Evolutionary conservation across 1,284 basidiomycete genomes (phyloP).

Genomic region (Ustanciosporium gigantosporum): DNA sequence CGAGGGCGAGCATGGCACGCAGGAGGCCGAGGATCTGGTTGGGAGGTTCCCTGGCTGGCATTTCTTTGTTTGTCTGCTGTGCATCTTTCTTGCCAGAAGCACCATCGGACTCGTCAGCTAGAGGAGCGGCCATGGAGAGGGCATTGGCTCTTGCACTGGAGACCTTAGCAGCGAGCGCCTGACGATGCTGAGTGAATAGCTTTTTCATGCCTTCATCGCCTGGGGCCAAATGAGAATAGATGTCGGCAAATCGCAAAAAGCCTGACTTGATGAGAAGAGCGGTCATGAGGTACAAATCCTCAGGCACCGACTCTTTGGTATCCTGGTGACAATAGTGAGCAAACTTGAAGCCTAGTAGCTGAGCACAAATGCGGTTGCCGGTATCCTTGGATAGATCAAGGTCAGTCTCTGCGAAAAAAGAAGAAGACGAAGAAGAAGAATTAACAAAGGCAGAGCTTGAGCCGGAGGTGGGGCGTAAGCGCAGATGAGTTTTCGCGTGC

Average conservation of each 20-base stretch:
- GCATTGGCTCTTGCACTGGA: conserved; percentile 75
- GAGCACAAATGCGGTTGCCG: conserved; percentile 70
- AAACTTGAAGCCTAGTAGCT: conserved; percentile 96
- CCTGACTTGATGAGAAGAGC: conserved; percentile 87
- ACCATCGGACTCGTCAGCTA: conserved; percentile 66
- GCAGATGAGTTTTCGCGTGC: too few relatives aligned
- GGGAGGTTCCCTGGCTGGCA: conserved; percentile 65
- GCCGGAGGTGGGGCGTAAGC: too few relatives aligned
- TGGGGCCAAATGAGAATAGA: conserved; percentile 76
- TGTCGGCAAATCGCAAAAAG: conserved; percentile 79
- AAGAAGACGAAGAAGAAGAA: not conserved
- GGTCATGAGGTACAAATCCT: conserved; percentile 77
- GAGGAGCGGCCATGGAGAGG: conserved; percentile 80
- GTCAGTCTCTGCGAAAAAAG: conserved; percentile 12
- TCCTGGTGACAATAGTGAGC: conserved; percentile 72
- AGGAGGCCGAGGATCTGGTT: conserved; percentile 84
- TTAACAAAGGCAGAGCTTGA: not conserved
- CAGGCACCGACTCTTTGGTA: conserved; percentile 67
- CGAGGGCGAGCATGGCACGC: conserved; percentile 80
- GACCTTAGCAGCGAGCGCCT: conserved; percentile 67
- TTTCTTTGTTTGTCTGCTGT: conserved; percentile 62
- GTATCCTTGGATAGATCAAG: conserved; percentile 55
- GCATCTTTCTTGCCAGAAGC: conserved; percentile 30
- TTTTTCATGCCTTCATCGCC: conserved; percentile 45
- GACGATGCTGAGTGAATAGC: conserved; percentile 71